These are phyloP conservation scores for Plectosphaerella sp. DNA, from an alignment of 2,329 filamentous ascomycete genomes.

Conservation along the genomic window DNA sequence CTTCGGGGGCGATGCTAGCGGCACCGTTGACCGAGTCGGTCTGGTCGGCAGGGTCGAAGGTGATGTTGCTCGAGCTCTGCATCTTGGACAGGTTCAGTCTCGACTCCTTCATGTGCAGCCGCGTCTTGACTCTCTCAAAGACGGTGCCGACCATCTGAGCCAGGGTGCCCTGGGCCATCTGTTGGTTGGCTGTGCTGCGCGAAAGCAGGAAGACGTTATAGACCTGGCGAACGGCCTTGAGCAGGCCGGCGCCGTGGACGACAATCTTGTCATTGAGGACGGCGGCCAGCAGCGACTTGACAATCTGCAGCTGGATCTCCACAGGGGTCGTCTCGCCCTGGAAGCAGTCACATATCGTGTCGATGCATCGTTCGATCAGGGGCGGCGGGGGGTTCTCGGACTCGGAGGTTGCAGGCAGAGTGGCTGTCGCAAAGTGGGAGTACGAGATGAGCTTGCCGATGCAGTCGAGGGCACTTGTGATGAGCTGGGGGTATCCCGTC, in stretches of 20 bases:
- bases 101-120: slow-evolving; percentile 82
- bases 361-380: slow-evolving; percentile 94
- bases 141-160: slow-evolving; percentile 99
- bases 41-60: slow-evolving; percentile 43
- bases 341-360: slow-evolving; percentile 99
- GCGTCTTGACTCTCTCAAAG: slow-evolving; percentile 86
- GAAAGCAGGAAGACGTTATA: slow-evolving; percentile 99
- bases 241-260: slow-evolving; percentile 88
- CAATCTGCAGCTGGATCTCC: slow-evolving; percentile 94
- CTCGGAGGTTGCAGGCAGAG: slow-evolving; percentile 34
- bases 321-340: slow-evolving; percentile 90
- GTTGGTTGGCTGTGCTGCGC: slow-evolving; percentile 89
- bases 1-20: slow-evolving; percentile 16
- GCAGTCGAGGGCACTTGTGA: slow-evolving; percentile 89
- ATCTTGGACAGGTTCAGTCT: slow-evolving; percentile 54
- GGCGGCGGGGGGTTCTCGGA: slow-evolving; percentile 62
- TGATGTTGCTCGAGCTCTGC: slow-evolving; percentile 46
- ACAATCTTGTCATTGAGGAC: slow-evolving; percentile 99
- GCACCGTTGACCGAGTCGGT: slow-evolving; percentile 28
- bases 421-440: slow-evolving; percentile 86
- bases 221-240: slow-evolving; percentile 95
- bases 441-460: slow-evolving; percentile 99
- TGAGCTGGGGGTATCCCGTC: slow-evolving; percentile 77
- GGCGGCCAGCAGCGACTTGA: slow-evolving; percentile 92
- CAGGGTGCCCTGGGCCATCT: slow-evolving; percentile 92